A percentile compares a stretch with the other conserved stretches of the same genome.
Conservation (phyloP, 2,329 filamentous ascomycete species). For the Orbilia blumenaviensis region DNA sequence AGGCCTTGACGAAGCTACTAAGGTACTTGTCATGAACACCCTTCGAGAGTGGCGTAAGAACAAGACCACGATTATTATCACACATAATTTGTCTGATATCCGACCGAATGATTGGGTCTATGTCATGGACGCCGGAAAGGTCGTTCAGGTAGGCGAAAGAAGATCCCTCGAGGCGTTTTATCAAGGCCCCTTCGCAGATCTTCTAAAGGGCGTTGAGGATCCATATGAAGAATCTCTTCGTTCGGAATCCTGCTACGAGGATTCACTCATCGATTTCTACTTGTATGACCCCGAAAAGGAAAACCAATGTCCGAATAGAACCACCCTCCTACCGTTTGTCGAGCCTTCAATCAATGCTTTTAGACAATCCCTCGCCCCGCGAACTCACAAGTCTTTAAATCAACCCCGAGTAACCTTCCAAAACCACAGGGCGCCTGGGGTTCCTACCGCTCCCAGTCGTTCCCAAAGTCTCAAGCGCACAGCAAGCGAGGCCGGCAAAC, state of each 20-base stretch:
- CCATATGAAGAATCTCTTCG: slow-evolving; percentile 18
- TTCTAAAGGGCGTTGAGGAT: slow-evolving; percentile 57
- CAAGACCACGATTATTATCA: slow-evolving; percentile 92
- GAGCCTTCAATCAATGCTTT: not conserved
- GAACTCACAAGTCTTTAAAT: slow-evolving; percentile 31
- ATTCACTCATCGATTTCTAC: slow-evolving; percentile 44
- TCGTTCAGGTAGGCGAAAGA: slow-evolving; percentile 76
- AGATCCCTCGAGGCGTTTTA: slow-evolving; percentile 65
- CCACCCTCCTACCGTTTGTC: slow-evolving; percentile 1
- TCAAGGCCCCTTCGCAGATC: slow-evolving; percentile 64
- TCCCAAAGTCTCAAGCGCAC: slow-evolving; percentile 9
- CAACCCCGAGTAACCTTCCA: slow-evolving; percentile 19
- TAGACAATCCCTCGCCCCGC: slow-evolving; percentile 16
- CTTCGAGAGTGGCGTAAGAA: slow-evolving; percentile 79
- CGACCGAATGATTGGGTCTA: slow-evolving; percentile 77
- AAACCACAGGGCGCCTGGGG: not conserved
- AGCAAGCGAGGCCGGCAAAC: slow-evolving; percentile 24
- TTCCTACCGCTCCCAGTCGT: not conserved
- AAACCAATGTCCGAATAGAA: slow-evolving; percentile 8
- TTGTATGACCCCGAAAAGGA: slow-evolving; percentile 32
- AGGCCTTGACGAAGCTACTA: slow-evolving; percentile 79
- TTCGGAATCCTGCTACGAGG: slow-evolving; percentile 16
- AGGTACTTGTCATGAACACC: slow-evolving; percentile 74
- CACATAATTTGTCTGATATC: slow-evolving; percentile 86
- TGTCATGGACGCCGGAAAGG: slow-evolving; percentile 74